A percentile compares a stretch with the other conserved stretches of the same genome.
Conservation (phyloP, 2,329 filamentous ascomycete species). For the Pseudopyricularia javanii region DNA sequence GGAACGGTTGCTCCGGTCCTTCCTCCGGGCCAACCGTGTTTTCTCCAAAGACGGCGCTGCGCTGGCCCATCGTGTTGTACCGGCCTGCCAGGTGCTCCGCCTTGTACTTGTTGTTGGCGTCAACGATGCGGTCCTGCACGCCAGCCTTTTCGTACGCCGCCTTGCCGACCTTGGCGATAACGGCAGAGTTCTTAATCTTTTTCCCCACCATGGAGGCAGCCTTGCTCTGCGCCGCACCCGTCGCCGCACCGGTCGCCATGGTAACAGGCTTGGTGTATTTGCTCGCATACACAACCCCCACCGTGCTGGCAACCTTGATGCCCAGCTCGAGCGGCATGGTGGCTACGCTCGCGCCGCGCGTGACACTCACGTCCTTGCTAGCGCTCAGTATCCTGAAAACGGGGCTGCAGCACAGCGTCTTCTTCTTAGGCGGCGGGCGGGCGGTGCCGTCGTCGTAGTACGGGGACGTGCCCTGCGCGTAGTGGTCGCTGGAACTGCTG, state of each 20-base stretch:
- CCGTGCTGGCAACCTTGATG: constrained; percentile 39
- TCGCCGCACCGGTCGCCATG: constrained; percentile 19
- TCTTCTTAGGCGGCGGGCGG: constrained; percentile 27
- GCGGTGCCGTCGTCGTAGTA: constrained; percentile 3
- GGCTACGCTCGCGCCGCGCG: constrained; percentile 51
- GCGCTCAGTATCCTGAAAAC: constrained; percentile 59
- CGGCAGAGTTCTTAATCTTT: constrained; percentile 27
- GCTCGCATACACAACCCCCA: constrained; percentile 31
- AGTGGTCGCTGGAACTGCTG: constrained; percentile 3
- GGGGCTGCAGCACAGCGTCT: constrained; percentile 51
- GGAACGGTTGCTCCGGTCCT: constrained; percentile 41
- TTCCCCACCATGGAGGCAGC: constrained; percentile 22
- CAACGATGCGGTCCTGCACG: constrained; percentile 17
- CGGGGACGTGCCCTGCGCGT: not conserved
- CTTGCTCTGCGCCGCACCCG: constrained; percentile 24
- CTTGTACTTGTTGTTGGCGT: constrained; percentile 23
- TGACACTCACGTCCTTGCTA: constrained; percentile 44
- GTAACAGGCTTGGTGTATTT: constrained; percentile 28
- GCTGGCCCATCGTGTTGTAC: constrained; percentile 19
- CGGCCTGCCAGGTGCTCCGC: constrained; percentile 15
- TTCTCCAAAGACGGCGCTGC: constrained; percentile 5
- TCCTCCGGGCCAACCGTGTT: constrained; percentile 32
- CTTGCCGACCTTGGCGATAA: constrained; percentile 24
- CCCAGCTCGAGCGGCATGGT: constrained; percentile 57
- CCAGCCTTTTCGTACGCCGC: constrained; percentile 22